Evolutionary conservation across 768 basidiomycete genomes (phyloP), one percentile per base, ranked within the genome.

Genomic region (Russula virescens): DNA sequence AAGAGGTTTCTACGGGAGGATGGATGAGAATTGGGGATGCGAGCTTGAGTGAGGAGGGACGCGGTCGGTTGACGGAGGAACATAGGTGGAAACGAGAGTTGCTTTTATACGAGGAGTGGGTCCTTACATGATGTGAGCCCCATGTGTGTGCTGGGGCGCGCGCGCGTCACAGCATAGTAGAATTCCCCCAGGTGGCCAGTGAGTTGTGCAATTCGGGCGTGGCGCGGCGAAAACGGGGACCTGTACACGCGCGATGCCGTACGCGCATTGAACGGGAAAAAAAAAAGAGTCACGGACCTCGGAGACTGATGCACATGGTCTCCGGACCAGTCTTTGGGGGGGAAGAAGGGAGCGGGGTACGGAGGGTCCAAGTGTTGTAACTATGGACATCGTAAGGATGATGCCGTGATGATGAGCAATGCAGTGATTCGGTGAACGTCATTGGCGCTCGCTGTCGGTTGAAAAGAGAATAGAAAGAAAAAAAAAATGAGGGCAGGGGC

Each of bases 21-120:
- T 31, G 38, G 13, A 38, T 14, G 18, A 34, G 34, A 14, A 40
- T 64, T 55, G 66, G 14, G 55, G 59, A 46, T 47, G 60, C 60
- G 64, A 58, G 60, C 62, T 67, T 62, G 68, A 61, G 42, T 49
- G 65, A 60, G 61, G 63, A 68, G 68, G 66, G 69, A 65, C 62
- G 66, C 61, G 63, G 53, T 34, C 57, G 63, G 61, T 66, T 63
- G 69, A 58, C 63, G 55, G 31, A 47, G 66, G 53, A 21, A 34
- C 9, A 13, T 18, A 43, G 14, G 19, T 11, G 31, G 55, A 47
- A 61, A 26, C 60, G 34, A 42, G 50, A 21, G 47, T 19, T 9
- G 46, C 57, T 56, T 69, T 65, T 64, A 67, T 64, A 65, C 59
- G n/a, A 35, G 48, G 40, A 54, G 52, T 35, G 38, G 45, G 11